These are phyloP conservation scores for Candolleomyces efflorescens DNA, from an alignment of 768 basidiomycete species.

Conservation along the genomic window DNA sequence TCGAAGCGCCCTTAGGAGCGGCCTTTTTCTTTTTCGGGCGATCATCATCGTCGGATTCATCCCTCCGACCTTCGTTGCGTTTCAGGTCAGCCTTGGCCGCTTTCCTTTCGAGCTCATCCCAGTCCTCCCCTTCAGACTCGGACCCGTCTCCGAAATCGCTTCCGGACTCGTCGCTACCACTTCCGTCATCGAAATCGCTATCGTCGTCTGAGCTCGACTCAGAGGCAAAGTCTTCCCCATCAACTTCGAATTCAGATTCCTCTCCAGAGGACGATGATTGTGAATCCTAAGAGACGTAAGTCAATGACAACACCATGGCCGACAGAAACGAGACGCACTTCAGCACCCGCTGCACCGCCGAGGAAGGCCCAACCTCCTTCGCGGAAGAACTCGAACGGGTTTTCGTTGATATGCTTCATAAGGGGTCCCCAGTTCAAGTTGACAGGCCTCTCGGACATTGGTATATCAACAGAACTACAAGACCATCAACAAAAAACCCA, in stretches of 20 bases:
- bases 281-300: constrained; percentile 29
- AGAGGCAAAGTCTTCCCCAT: constrained; percentile 52
- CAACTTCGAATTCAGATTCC: constrained; percentile 52
- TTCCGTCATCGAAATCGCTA: constrained; percentile 33
- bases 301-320: not conserved
- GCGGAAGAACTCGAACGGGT: constrained; percentile 92
- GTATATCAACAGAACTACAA: constrained; percentile 92
- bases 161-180: constrained; percentile 58
- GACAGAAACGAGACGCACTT: constrained; percentile 40
- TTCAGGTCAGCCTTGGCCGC: constrained; percentile 73
- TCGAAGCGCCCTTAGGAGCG: constrained; percentile 6
- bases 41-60: constrained; percentile 48
- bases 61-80: constrained; percentile 35
- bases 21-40: constrained; percentile 43
- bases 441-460: constrained; percentile 92
- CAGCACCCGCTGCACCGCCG: constrained; percentile 63
- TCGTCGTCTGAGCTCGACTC: constrained; percentile 51
- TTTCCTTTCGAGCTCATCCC: constrained; percentile 93
- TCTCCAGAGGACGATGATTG: constrained; percentile 42
- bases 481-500: constrained; percentile 8
- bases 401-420: constrained; percentile 98
- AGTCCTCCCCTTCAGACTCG: constrained; percentile 83
- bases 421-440: constrained; percentile 98
- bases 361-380: constrained; percentile 96
- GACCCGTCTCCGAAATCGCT: constrained; percentile 56